Conservation (phyloP, 2,329 filamentous ascomycete genomes). For the Aphanocladium album region DNA sequence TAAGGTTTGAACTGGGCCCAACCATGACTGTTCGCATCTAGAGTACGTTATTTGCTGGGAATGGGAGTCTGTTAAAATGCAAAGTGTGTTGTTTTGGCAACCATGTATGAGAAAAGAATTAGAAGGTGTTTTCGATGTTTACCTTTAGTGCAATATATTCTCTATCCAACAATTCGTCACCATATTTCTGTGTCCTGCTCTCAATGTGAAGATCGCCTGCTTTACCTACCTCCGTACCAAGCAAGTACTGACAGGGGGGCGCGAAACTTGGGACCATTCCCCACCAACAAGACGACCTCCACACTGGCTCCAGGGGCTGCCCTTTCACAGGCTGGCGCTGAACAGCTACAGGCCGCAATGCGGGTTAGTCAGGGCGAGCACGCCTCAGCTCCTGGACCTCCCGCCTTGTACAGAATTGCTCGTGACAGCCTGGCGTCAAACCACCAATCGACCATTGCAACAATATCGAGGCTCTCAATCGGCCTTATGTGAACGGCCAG, state of each 20-base stretch:
- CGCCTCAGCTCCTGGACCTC: not conserved
- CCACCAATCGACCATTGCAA: not conserved
- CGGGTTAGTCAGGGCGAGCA: not conserved
- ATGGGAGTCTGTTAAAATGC: not conserved
- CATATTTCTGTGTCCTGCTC: no score
- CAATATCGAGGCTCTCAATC: not conserved
- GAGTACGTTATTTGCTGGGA: constrained; percentile 1
- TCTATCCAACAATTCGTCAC: not conserved
- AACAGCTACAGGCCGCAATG: not conserved
- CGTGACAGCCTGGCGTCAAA: not conserved
- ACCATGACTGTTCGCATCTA: constrained; percentile 3
- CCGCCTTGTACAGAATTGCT: not conserved
- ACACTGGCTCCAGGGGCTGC: not conserved
- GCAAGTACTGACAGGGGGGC: not conserved
- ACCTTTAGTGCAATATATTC: not conserved
- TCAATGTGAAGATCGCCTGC: no score
- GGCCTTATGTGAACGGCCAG: constrained; percentile 2
- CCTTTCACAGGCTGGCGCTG: not conserved
- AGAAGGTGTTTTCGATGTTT: not conserved
- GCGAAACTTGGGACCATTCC: not conserved
- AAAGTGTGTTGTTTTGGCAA: not conserved
- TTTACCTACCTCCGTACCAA: no score
- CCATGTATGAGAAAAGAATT: constrained; percentile 8
- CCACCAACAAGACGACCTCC: not conserved
- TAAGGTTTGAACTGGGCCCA: not conserved